Conservation (phyloP, 2,329 filamentous ascomycete species). For the Mollisiaceae sp. region DNA sequence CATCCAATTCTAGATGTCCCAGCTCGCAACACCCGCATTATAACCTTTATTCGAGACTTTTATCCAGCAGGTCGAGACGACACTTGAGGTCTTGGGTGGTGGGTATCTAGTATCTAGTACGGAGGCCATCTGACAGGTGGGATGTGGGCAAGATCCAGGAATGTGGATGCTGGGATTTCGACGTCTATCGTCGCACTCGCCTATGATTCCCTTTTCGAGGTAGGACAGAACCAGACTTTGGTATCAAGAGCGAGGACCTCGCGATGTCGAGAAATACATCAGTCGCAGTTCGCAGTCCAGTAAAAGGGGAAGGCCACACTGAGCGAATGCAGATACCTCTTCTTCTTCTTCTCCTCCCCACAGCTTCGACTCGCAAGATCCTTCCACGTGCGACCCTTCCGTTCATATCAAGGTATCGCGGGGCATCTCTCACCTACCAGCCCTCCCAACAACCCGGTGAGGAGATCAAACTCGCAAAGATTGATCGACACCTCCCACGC, state of each 20-base stretch:
- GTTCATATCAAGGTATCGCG: background rate
- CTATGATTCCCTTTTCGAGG: background rate
- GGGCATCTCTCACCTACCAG: background rate
- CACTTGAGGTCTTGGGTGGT: background rate
- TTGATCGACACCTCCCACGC: conserved; percentile 17
- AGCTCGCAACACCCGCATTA: conserved; percentile 7
- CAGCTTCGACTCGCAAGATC: background rate
- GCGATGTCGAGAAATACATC: background rate
- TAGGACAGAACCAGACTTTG: background rate
- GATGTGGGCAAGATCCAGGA: conserved; percentile 12
- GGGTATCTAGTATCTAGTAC: background rate
- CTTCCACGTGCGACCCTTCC: conserved; percentile 2
- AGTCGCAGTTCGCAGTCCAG: background rate
- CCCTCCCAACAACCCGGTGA: conserved; percentile 9
- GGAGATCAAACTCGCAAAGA: conserved; percentile 8
- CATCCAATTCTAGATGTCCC: conserved; percentile 6
- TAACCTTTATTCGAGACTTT: conserved; percentile 5
- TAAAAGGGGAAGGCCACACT: background rate
- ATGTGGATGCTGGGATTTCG: conserved; percentile 1
- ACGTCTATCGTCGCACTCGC: background rate
- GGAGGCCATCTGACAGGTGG: background rate
- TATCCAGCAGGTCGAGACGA: conserved; percentile 4
- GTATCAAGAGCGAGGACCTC: background rate
- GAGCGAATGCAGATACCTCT: background rate
- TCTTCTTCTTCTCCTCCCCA: background rate